Percentiles rank a stretch among this genome's conserved stretches.
phyloP scores from a whole-genome alignment of 2,329 filamentous ascomycete genomes.

The Didymosphaeria variabile region DNA sequence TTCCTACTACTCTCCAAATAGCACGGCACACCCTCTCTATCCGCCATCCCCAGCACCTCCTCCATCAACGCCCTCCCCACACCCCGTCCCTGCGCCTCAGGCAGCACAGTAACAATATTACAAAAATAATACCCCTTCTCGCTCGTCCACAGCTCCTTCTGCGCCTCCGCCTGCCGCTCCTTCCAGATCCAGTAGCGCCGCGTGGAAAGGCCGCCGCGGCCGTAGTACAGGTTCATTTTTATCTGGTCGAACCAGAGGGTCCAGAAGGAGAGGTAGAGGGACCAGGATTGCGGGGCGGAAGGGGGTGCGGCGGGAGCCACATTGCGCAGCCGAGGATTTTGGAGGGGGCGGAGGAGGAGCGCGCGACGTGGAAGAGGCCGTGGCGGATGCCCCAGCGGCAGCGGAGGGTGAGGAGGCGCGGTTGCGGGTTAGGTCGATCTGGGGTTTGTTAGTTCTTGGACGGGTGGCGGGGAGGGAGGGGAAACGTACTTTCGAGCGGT shows the following conservation, averaged over 20 bases:
- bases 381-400: constrained; percentile 76
- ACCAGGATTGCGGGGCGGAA: constrained; percentile 64
- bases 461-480: constrained; percentile 16
- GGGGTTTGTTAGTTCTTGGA: constrained; percentile 17
- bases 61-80: constrained; percentile 72
- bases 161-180: constrained; percentile 67
- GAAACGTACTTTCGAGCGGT: constrained; percentile 61
- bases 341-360: constrained; percentile 59
- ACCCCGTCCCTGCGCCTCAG: constrained; percentile 71
- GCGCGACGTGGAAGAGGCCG: constrained; percentile 74
- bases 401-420: constrained; percentile 70
- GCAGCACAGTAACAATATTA: constrained; percentile 76
- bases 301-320: constrained; percentile 71
- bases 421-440: constrained; percentile 70
- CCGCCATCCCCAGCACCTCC: constrained; percentile 69
- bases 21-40: constrained; percentile 70
- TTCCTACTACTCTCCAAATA: constrained; percentile 76
- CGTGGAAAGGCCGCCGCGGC: constrained; percentile 73
- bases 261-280: constrained; percentile 70
- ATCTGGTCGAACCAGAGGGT: constrained; percentile 72
- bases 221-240: constrained; percentile 72
- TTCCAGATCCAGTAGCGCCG: constrained; percentile 80
- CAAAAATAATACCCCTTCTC: constrained; percentile 77
- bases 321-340: constrained; percentile 75
- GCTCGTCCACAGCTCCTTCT: constrained; percentile 71